These are phyloP conservation scores for Stevia rebaudiana DNA, from an alignment of 140 eudicot genomes.

Conservation along the genomic window DNA sequence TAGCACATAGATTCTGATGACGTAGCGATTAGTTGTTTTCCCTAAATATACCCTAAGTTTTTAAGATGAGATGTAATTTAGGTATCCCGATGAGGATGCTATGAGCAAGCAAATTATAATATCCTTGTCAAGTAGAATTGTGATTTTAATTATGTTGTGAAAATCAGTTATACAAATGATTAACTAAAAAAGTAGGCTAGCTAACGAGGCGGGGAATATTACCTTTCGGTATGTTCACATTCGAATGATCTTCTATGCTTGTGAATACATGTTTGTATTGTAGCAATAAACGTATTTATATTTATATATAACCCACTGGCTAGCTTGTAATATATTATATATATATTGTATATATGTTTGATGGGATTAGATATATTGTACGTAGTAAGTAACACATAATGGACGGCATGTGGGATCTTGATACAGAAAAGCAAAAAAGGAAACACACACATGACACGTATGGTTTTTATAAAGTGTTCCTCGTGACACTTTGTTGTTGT, in stretches of 20 bases:
- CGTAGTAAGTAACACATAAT: conserved; percentile 4
- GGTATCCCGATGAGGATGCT: too few species aligned
- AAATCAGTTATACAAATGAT: too few species aligned
- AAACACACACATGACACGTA: neutral
- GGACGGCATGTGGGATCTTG: conserved; percentile 16
- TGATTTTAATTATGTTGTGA: too few species aligned
- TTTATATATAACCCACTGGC: neutral
- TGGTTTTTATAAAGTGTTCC: conserved; percentile 19
- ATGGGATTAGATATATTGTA: conserved; percentile 1
- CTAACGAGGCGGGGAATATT: neutral
- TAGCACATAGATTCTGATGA: too few species aligned
- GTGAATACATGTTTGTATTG: conserved; percentile 27
- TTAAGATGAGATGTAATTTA: too few species aligned
- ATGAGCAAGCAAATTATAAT: too few species aligned
- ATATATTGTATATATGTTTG: neutral
- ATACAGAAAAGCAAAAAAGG: conserved; percentile 1
- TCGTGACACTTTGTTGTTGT: conserved; percentile 79
- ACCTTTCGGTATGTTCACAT: neutral
- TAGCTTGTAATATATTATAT: neutral
- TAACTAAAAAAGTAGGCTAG: neutral
- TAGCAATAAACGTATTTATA: conserved; percentile 26
- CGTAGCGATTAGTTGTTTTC: too few species aligned
- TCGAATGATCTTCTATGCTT: conserved; percentile 7
- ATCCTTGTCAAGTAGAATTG: neutral
- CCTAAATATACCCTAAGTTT: too few species aligned